A percentile compares a stretch with the other conserved stretches of the same genome.
Conservation (phyloP, 148 eudicot genomes). For the Amaranthus cruentus region DNA sequence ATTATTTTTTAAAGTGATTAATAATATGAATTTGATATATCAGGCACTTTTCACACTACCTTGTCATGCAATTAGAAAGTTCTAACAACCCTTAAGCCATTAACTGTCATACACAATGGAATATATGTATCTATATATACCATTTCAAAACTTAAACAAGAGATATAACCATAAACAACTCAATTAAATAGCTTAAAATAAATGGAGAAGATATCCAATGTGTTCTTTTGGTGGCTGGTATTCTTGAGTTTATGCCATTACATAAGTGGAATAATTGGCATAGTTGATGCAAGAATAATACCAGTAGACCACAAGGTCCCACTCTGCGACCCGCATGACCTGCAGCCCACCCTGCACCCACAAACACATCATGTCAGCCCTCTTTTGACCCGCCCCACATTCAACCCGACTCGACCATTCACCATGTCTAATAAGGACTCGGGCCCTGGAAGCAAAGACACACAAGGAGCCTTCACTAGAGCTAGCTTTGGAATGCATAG, state of each 20-base stretch:
- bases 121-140: background rate
- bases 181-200: background rate
- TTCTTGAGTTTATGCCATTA: slow-evolving; percentile 11
- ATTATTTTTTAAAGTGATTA: too few relatives aligned
- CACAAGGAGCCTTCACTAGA: background rate
- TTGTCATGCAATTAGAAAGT: slow-evolving; percentile 6
- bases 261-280: background rate
- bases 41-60: slow-evolving; percentile 10
- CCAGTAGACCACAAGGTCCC: background rate
- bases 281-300: background rate
- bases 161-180: background rate
- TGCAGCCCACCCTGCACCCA: too few relatives aligned
- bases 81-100: slow-evolving; percentile 2
- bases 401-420: too few relatives aligned
- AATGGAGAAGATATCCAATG: slow-evolving; percentile 13
- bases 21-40: background rate
- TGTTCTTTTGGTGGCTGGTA: slow-evolving; percentile 14
- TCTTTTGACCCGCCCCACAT: too few relatives aligned
- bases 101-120: background rate
- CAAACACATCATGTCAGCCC: too few relatives aligned
- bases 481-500: slow-evolving; percentile 4
- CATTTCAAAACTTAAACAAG: background rate
- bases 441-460: background rate
- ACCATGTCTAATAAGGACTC: background rate
- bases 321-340: too few relatives aligned